Base-by-base conservation (phyloP, 306 rosid species). In the Fagus sylvatica region DNA sequence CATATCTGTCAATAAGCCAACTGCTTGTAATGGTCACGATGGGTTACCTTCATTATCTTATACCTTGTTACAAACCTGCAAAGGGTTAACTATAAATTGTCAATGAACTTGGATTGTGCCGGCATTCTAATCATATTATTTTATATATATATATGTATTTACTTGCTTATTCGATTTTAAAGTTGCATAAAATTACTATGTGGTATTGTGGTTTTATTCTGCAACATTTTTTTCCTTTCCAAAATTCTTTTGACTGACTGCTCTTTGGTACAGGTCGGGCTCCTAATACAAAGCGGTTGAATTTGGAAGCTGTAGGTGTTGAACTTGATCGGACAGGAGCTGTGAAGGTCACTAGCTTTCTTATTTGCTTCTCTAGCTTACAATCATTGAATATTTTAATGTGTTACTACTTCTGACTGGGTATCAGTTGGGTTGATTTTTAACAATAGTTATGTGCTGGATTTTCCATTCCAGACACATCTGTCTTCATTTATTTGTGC, bases 201-300 rank as follows among this genome's bases (percentile, higher is more conserved):
- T 15, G 41, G 43, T n/a, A 65, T 65, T 34, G 4, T 37, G 42
- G 22, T 7, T 46, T 28, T 12, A 22, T 48, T 22, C 34, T 22
- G 28, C 2, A 40, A 17, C 41, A 9, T 34, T 54, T 71, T 22
- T 57, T 65, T 39, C 28, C 49, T 48, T 65, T 39, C 7, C n/a
- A 36, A 34, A 57, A 30, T 49, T 46, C n/a, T 46, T 66, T 8
- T 2, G 40, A 16, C 12, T n/a, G 30, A 65, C 49, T 65, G 49
- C 33, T 39, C 3, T 28, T 57, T 79, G 72, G 78, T 79, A 79
- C 87, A 95, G 98, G 98, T 54, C 90, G 98, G 71, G 75, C 85
- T 81, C 93, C 98, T 76, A 95, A 91, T 86, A 66, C 98, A 51
- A 95, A 89, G 87, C 91, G 98, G 87, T 85, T 95, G 81, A 95